Base-by-base conservation (phyloP, 2,329 filamentous ascomycete species). In the Ophiostoma piceae region DNA sequence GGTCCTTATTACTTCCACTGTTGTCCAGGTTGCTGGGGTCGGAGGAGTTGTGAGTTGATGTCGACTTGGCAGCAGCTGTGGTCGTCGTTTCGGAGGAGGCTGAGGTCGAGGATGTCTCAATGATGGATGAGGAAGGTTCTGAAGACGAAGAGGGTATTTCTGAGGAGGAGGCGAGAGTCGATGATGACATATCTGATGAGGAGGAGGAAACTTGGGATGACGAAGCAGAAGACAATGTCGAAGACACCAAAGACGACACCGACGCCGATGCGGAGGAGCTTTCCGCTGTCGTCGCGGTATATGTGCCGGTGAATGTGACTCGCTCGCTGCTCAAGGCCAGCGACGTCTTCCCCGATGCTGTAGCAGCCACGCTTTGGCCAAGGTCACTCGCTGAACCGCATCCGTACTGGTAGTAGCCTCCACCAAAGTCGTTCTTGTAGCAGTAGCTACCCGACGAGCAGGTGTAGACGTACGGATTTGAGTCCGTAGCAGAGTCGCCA, bases 381-480 rank as follows among this genome's bases (percentile, higher is more conserved):
- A 84, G 73, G 37, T 78, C 76, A 37, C 83, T 82, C 1, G 81
- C 81, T 8, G 81, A 79, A 22, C 85, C 86, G 72, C 86, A 88
- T 1, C 86, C 86, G 68, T 80, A 88, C 76, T 88, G 86, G 67
- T 78, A 85, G 74, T 80, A 85, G 1, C 85, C 85, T 14, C 84
- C 85, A 0, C 82, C 83, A 71, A 83, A 88, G 9, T 78, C 74
- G 74, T 88, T 88, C 73, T 77, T 80, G 77, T 85, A 88, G 74
- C 86, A 88, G 19, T 85, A 81, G 65, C 84, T 74, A 67, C 78
- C 77, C 4, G 81, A 83, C n/a, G 76, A 72, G 76, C 86, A 88
- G 11, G 85, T 86, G 74, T 79, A 87, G 41, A 87, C 78, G 71
- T 87, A 87, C 0, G 85, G 85, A 72, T 88, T 82, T 69, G 82